A percentile compares a stretch with the other conserved stretches of the same genome.
Conservation (phyloP, 495 filamentous ascomycete genomes). For the Trichocladium antarcticum region DNA sequence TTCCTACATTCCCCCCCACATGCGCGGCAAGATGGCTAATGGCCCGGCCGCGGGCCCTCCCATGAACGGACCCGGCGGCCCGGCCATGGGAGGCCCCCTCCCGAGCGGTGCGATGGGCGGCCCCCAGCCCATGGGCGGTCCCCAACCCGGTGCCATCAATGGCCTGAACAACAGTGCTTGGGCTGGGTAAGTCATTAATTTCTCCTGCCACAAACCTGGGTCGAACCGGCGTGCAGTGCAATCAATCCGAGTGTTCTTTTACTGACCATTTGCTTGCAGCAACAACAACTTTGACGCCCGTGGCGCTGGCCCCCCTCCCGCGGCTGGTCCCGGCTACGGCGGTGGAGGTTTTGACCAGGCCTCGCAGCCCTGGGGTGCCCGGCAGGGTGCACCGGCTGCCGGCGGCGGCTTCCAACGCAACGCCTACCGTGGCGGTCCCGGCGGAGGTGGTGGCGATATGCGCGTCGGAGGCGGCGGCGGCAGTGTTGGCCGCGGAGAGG, state of each 20-base stretch:
- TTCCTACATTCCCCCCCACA: constrained; percentile 93
- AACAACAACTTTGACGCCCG: constrained; percentile 38
- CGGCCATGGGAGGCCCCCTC: neutral
- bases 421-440: constrained; percentile 65
- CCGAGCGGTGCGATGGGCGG: too few species aligned
- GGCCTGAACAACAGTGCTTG: constrained; percentile 52
- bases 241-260: too few species aligned
- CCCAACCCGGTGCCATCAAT: constrained; percentile 26
- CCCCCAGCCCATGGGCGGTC: too few species aligned
- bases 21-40: constrained; percentile 52
- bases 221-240: neutral
- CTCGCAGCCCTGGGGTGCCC: constrained; percentile 11
- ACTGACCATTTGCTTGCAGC: constrained; percentile 13
- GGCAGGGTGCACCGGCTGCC: too few species aligned
- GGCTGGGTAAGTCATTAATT: constrained; percentile 43
- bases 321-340: constrained; percentile 15
- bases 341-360: constrained; percentile 15
- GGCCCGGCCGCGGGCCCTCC: constrained; percentile 9
- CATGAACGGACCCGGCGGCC: constrained; percentile 10
- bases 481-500: constrained; percentile 63
- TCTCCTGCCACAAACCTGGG: neutral
- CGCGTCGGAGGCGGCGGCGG: constrained; percentile 46
- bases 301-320: constrained; percentile 15
- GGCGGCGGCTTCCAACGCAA: constrained; percentile 43
- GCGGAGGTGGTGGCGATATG: constrained; percentile 42